Base-by-base conservation (phyloP, 164 flowering plant genomes). In the Tetrastigma voinierianum region DNA sequence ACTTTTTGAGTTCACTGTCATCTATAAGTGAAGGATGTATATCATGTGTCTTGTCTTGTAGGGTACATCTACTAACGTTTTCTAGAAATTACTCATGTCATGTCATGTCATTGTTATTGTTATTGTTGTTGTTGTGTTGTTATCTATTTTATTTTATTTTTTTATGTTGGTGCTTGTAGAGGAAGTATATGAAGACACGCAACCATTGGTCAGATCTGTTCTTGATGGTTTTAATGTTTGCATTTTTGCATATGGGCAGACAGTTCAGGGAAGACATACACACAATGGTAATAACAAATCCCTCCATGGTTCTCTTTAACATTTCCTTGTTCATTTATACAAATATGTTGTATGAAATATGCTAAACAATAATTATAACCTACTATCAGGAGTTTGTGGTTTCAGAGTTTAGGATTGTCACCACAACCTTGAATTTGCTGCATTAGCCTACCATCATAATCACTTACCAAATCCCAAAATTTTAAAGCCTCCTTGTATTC, bases 211-310 rank as follows among this genome's bases (percentile, higher is more conserved):
- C 45, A 82, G 94, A 69, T 89, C 98, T 62, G 92, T 88, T 69
- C 74, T 93, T 6, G 98, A 93, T 80, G 98, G 98, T 55, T 93
- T 46, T 72, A 93, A 93, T 73, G 96, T 85, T 46, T 94, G 98
- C 78, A 91, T 94, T 19, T 94, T 94, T 74, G 97, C 98, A 61
- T 94, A 94, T 74, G 98, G 98, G 25, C 97, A 94, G 68, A 94
- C 98, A 16, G 98, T 72, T 94, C 98, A 12, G 98, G 97, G 60
- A 94, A 94, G 78, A 94, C 98, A 18, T 88, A 87, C 69, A 87
- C 69, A 94, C 98, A 54, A 94, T 94, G 98, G 98, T 93, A 89
- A 62, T 32, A 3, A 5, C 20, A 45, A 45, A n/a, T 52, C 24
- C 2, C 16, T n/a, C 25, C 46, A 45, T n/a, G n/a, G 23, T 23